Evolutionary conservation across 2,329 filamentous ascomycete genomes (phyloP).

Genomic region (Dothidotthia symphoricarpi): DNA sequence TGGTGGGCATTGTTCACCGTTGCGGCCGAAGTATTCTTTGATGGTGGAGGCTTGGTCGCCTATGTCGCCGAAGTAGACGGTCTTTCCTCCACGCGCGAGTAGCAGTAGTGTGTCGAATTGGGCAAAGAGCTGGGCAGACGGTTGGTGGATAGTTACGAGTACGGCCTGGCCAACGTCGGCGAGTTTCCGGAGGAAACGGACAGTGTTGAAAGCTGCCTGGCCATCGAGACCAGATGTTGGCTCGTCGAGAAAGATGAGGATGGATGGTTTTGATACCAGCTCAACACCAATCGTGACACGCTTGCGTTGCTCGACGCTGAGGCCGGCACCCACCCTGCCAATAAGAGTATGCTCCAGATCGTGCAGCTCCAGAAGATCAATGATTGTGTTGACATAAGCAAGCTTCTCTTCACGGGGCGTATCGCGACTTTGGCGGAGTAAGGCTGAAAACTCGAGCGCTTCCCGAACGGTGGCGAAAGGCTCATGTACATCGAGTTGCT

Average conservation of each 20-base stretch:
- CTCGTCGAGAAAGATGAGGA: constrained; percentile 72
- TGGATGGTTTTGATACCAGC: constrained; percentile 61
- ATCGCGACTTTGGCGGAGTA: constrained; percentile 28
- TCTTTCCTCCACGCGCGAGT: constrained; percentile 69
- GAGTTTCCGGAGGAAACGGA: constrained; percentile 68
- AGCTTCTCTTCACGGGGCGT: constrained; percentile 23
- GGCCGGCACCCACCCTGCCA: constrained; percentile 22
- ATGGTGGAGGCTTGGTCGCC: constrained; percentile 67
- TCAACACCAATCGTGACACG: constrained; percentile 57
- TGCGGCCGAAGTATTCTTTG: constrained; percentile 52
- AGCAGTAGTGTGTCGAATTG: constrained; percentile 78
- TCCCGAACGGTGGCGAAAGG: constrained; percentile 29
- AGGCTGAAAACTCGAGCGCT: constrained; percentile 31
- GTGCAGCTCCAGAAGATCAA: constrained; percentile 27
- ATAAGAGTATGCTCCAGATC: constrained; percentile 29
- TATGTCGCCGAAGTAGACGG: constrained; percentile 79
- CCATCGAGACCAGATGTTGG: constrained; percentile 70
- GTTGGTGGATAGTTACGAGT: constrained; percentile 83
- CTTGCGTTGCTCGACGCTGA: constrained; percentile 50
- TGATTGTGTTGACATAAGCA: constrained; percentile 28
- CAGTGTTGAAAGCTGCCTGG: constrained; percentile 68
- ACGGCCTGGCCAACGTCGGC: constrained; percentile 74
- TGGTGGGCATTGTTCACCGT: constrained; percentile 56
- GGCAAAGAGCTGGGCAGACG: constrained; percentile 75
- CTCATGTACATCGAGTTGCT: constrained; percentile 35